Evolutionary conservation across 2,329 filamentous ascomycete genomes (phyloP), one percentile per base, ranked within the genome.

Genomic region (Sporothrix brunneoviolacea): DNA sequence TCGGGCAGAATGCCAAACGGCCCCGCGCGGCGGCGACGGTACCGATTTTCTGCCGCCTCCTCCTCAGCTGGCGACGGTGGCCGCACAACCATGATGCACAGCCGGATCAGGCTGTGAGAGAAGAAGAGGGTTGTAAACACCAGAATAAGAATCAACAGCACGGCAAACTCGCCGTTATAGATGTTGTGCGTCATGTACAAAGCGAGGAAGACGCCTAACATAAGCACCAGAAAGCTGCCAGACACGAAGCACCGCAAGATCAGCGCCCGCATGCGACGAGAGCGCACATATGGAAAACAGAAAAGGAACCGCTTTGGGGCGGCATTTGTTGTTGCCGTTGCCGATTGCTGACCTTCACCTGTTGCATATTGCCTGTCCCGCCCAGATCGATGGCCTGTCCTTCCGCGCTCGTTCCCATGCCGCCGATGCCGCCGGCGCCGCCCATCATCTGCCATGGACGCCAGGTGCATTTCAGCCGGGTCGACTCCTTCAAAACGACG

Each of bases 71-170:
- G 22, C 8, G 65, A 63, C 49, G 67, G 69, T 6, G 73, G 73
- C 32, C 74, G 75, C 49, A 82, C 67, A 13, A 84, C 66, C 42
- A 86, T 66, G 67, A 94, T 77, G 65, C 80, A 83, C 4, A 94
- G 74, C 16, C 86, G 82, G 51, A 93, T 78, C 15, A 93, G 69
- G 37, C 83, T 80, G 66, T 94, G 88, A 61, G 82, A 85, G 73
- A 95, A 93, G 68, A 94, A 82, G 57, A 91, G 80, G 2, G 84
- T 83, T 30, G 84, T 77, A 47, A 84, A 71, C 46, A 94, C 69
- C 51, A 94, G 83, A 56, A 91, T 74, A 48, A 95, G 75, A 51
- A 95, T 83, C 53, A 95, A 76, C 48, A 94, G 73, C 53, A 94
- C 80, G 60, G 89, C 86, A 61, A 94, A 84, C 65, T 89, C 85